Conservation (phyloP, 2,329 filamentous ascomycete genomes). For the Sclerotinia glacialis region DNA sequence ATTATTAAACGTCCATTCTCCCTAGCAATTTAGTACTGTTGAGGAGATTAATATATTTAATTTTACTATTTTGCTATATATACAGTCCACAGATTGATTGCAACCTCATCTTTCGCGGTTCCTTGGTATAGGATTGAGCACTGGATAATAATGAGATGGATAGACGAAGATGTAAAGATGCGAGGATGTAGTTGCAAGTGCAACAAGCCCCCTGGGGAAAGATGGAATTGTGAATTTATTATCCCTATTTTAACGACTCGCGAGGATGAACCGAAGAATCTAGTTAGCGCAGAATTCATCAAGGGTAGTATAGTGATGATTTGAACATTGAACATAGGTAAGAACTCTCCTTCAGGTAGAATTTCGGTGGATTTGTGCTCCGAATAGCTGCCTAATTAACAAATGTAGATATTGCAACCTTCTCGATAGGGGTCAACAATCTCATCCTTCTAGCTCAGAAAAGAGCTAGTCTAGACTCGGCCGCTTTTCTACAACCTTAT, state of each 20-base stretch:
- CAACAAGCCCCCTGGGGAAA: not conserved
- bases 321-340: not conserved
- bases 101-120: no score
- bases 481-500: not conserved
- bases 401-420: not conserved
- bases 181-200: not conserved
- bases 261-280: no score
- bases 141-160: not conserved
- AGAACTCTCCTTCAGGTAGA: not conserved
- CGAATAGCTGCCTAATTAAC: not conserved
- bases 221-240: not conserved
- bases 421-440: not conserved
- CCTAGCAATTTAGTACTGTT: not conserved
- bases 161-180: not conserved
- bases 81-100: not conserved
- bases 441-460: not conserved
- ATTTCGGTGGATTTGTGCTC: not conserved
- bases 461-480: not conserved
- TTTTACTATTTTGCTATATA: no score
- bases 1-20: not conserved
- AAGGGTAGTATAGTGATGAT: no score
- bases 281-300: no score
- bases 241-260: no score
- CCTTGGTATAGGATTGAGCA: not conserved
- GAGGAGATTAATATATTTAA: not conserved